These are phyloP conservation scores for Blastobotrys aristatus DNA, from an alignment of 1,139 yeast species.

Conservation along the genomic window DNA sequence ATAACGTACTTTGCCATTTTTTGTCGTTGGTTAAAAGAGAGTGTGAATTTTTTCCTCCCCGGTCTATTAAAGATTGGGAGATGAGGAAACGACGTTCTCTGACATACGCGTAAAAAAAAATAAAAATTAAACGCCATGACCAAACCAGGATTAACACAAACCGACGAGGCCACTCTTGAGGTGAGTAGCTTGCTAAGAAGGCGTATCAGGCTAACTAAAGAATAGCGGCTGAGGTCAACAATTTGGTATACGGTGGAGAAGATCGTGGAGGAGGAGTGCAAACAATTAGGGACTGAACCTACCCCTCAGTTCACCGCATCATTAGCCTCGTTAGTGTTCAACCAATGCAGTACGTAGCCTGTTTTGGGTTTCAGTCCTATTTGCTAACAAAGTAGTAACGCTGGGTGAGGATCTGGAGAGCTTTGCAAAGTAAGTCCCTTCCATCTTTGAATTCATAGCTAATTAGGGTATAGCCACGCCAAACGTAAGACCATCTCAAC, in stretches of 20 bases:
- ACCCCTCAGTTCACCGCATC: conserved; percentile 32
- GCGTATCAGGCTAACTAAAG: too few species aligned
- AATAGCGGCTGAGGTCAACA: conserved; percentile 10
- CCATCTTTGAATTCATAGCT: not conserved
- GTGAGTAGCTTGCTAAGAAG: not conserved
- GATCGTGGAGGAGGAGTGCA: conserved; percentile 31
- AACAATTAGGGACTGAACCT: conserved; percentile 22
- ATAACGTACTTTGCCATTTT: conserved; percentile 60
- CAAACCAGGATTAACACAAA: not conserved
- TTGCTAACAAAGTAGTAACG: conserved; percentile 16
- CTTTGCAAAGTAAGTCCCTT: conserved; percentile 25
- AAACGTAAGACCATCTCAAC: conserved; percentile 27
- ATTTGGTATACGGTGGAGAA: conserved; percentile 31
- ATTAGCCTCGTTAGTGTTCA: conserved; percentile 31
- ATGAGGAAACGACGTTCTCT: too few species aligned
- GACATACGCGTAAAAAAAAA: too few species aligned
- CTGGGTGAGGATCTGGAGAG: conserved; percentile 29
- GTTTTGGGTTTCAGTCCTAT: too few species aligned
- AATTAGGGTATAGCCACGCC: conserved; percentile 25
- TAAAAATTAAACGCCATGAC: not conserved
- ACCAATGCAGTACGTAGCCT: conserved; percentile 27
- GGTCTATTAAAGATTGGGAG: too few species aligned
- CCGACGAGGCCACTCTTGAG: conserved; percentile 9
- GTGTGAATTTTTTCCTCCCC: too few species aligned
- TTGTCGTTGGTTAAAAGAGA: not conserved